A percentile compares a stretch with the other conserved stretches of the same genome.
phyloP scores from a whole-genome alignment of 768 basidiomycete genomes.

The Leccinum barrowsii region DNA sequence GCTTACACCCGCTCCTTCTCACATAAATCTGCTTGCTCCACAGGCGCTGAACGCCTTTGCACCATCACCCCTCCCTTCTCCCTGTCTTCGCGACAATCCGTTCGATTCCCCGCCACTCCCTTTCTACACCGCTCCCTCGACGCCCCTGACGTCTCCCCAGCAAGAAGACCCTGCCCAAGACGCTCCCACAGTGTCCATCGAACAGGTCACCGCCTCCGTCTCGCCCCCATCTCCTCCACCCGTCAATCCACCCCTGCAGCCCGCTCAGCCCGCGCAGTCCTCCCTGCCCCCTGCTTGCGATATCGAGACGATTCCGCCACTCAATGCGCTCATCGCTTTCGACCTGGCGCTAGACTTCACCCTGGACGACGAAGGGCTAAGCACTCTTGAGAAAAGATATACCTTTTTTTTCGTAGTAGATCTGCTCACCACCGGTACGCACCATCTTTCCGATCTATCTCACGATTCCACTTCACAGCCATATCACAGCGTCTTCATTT shows the following conservation, averaged over 20 bases:
- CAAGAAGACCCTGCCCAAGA: constrained; percentile 34
- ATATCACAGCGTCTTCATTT: constrained; percentile 68
- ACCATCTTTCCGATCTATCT: neutral
- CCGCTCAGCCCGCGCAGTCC: constrained; percentile 13
- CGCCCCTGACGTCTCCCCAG: constrained; percentile 40
- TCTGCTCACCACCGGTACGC: constrained; percentile 55
- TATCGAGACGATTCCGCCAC: constrained; percentile 25
- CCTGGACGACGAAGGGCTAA: constrained; percentile 78
- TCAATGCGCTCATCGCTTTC: constrained; percentile 24
- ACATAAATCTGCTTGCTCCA: constrained; percentile 27
- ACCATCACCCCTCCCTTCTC: constrained; percentile 32
- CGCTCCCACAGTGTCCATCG: constrained; percentile 16
- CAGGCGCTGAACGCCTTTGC: constrained; percentile 30
- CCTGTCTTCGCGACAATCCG: constrained; percentile 34
- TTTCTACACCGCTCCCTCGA: constrained; percentile 49
- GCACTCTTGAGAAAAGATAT: constrained; percentile 82
- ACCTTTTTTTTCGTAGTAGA: constrained; percentile 80
- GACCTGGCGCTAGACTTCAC: constrained; percentile 38
- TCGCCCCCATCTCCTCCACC: constrained; percentile 26
- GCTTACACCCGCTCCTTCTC: constrained; percentile 28
- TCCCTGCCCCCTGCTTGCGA: constrained; percentile 20
- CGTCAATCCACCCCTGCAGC: constrained; percentile 17
- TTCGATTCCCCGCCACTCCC: constrained; percentile 36
- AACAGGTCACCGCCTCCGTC: constrained; percentile 16
- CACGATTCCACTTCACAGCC: constrained; percentile 22